Conservation (phyloP, 2,329 filamentous ascomycete species). For the Bimuria novae-zelandiae region DNA sequence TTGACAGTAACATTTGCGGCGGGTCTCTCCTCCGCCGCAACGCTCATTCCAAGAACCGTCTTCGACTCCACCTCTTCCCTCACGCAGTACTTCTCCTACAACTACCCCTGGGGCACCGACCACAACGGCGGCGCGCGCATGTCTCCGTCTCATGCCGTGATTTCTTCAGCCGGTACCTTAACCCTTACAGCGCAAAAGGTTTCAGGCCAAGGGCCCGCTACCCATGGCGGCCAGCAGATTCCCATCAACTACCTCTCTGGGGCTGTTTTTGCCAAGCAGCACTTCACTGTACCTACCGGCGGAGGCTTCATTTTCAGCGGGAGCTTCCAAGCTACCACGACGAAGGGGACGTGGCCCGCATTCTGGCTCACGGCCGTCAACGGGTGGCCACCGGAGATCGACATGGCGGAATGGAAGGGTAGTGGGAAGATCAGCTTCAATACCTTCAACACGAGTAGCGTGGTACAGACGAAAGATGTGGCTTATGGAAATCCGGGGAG, state of each 20-base stretch:
- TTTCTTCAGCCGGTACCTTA: conserved; percentile 47
- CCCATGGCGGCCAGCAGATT: conserved; percentile 32
- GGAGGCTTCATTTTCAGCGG: conserved; percentile 49
- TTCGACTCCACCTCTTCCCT: conserved; percentile 40
- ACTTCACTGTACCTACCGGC: conserved; percentile 46
- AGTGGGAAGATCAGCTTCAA: conserved; percentile 61
- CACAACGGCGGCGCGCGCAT: conserved; percentile 64
- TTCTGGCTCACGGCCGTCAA: conserved; percentile 63
- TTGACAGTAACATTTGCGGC: neutral
- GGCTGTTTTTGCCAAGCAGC: conserved; percentile 50
- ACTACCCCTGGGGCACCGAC: conserved; percentile 63
- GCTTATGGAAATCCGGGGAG: conserved; percentile 51
- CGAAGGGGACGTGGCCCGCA: conserved; percentile 60
- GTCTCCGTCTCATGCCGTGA: conserved; percentile 52
- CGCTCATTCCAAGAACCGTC: conserved; percentile 31
- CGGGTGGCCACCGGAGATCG: conserved; percentile 64
- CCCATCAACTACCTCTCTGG: conserved; percentile 60
- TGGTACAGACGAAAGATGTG: conserved; percentile 55
- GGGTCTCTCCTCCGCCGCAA: conserved; percentile 17
- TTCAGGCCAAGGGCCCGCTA: conserved; percentile 45
- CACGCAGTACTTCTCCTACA: conserved; percentile 54
- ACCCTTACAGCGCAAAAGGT: conserved; percentile 56
- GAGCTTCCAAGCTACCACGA: conserved; percentile 46
- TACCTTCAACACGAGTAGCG: conserved; percentile 57
- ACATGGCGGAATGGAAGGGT: conserved; percentile 66